A percentile compares a stretch with the other conserved stretches of the same genome.
These are phyloP conservation scores for Meyerozyma athensensis DNA, from an alignment of 1,139 yeast genomes.

Conservation along the genomic window DNA sequence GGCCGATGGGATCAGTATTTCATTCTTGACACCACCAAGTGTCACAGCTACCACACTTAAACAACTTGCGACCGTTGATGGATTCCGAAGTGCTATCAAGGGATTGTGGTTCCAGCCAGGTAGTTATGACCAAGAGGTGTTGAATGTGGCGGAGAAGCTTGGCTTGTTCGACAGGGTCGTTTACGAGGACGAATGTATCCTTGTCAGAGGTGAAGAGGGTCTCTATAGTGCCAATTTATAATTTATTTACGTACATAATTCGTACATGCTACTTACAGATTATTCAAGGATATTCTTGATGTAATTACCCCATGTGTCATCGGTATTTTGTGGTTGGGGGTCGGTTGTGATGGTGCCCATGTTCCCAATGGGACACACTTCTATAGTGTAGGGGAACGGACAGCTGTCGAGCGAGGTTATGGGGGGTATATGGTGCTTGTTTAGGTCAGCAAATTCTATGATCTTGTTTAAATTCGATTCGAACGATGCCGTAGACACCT, in stretches of 20 bases:
- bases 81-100: slow-evolving; percentile 34
- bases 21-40: slow-evolving; percentile 72
- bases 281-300: slow-evolving; percentile 43
- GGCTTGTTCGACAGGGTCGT: slow-evolving; percentile 45
- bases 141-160: slow-evolving; percentile 34
- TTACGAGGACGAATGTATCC: slow-evolving; percentile 62
- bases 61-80: slow-evolving; percentile 30
- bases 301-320: slow-evolving; percentile 46
- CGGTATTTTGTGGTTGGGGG: slow-evolving; percentile 11
- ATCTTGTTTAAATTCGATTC: slow-evolving; percentile 43
- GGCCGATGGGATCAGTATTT: slow-evolving; percentile 46
- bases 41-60: slow-evolving; percentile 48
- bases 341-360: slow-evolving; percentile 9
- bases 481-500: slow-evolving; percentile 32
- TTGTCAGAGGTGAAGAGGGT: slow-evolving; percentile 64
- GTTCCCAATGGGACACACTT: slow-evolving; percentile 13
- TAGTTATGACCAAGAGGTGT: slow-evolving; percentile 53
- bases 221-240: slow-evolving; percentile 30
- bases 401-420: slow-evolving; percentile 60
- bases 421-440: slow-evolving; percentile 70
- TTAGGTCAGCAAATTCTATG: slow-evolving; percentile 45
- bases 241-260: slow-evolving; percentile 3
- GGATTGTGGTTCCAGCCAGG: slow-evolving; percentile 87
- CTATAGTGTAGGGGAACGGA: slow-evolving; percentile 59
- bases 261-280: slow-evolving; percentile 5